Evolutionary conservation across 1,284 basidiomycete species (phyloP), one percentile per base, ranked within the genome.

Genomic region (Tilletia setariae): DNA sequence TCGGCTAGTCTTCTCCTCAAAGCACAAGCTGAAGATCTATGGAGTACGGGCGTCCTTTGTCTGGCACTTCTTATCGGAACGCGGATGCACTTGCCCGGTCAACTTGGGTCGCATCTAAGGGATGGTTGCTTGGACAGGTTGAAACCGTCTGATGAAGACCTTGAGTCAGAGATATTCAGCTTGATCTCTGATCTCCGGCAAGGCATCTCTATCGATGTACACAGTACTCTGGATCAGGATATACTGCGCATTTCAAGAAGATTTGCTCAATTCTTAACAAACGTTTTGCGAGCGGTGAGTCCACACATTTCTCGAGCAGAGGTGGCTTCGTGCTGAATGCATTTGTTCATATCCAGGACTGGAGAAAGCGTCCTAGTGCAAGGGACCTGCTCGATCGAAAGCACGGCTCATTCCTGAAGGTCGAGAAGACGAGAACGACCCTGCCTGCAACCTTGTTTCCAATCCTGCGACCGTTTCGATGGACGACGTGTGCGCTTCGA

Each of bases 311-410:
- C 28, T 16, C 11, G n/a, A 16, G 23, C 49, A 15, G 49, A 1
- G 9, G 16, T 4, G 21, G 51, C 51, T n/a, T 23, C 35, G 35
- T n/a, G n/a, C n/a, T n/a, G n/a, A n/a, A n/a, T n/a, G n/a, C n/a
- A n/a, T n/a, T n/a, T n/a, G n/a, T n/a, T n/a, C n/a, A n/a, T n/a
- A 44, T 9, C 43, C 56, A 61, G 56, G 56, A 61, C 4, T 61
- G 56, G 56, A 61, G 56, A 1, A 61, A 21, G 15, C 23, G 56
- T 11, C 56, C 56, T 7, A 30, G 30, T 30, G 56, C 56, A 3
- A 30, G 35, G n/a, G 56, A 32, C 15, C 56, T 61, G 28, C 56
- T 61, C 56, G 56, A 61, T 40, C 30, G 56, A 19, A n/a, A 21
- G 19, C 46, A 49, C 46, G 6, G 19, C 19, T 49, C 21, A 7